Conservation (phyloP, 1,139 yeast species). For the Sugiyamaella pinicola region DNA sequence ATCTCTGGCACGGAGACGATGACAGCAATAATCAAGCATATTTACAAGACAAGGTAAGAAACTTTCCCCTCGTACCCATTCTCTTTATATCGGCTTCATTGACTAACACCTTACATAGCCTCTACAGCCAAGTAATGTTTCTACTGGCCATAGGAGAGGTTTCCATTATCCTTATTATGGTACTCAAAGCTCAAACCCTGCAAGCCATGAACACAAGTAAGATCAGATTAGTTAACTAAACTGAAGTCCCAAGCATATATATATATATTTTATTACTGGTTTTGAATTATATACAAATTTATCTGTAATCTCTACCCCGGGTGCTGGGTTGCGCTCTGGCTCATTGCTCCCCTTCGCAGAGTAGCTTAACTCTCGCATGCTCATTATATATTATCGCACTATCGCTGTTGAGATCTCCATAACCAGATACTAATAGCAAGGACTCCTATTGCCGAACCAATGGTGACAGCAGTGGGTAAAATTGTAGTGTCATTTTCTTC, state of each 20-base stretch:
- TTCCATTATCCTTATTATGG: slow-evolving; percentile 30
- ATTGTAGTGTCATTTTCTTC: slow-evolving; percentile 57
- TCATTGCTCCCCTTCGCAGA: too few relatives aligned
- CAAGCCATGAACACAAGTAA: slow-evolving; percentile 1
- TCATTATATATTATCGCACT: background rate
- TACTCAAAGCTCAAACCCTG: slow-evolving; percentile 3
- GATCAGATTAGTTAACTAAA: background rate
- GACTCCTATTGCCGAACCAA: slow-evolving; percentile 23
- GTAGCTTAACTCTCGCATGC: background rate
- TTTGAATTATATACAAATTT: background rate
- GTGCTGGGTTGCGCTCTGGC: too few relatives aligned
- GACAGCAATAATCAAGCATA: slow-evolving; percentile 10
- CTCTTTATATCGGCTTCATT: too few relatives aligned
- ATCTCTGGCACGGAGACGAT: slow-evolving; percentile 36
- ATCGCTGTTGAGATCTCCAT: slow-evolving; percentile 20
- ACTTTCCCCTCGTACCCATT: background rate
- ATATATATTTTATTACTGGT: background rate
- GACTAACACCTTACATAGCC: slow-evolving; percentile 1
- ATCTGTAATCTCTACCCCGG: too few relatives aligned
- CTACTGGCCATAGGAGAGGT: slow-evolving; percentile 26
- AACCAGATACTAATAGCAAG: slow-evolving; percentile 26
- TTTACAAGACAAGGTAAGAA: slow-evolving; percentile 14
- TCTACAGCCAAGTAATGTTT: background rate
- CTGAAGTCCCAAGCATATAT: too few relatives aligned
- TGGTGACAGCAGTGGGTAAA: slow-evolving; percentile 45